Evolutionary conservation across 495 filamentous ascomycete genomes (phyloP).

Genomic region (Cercophora sp.): DNA sequence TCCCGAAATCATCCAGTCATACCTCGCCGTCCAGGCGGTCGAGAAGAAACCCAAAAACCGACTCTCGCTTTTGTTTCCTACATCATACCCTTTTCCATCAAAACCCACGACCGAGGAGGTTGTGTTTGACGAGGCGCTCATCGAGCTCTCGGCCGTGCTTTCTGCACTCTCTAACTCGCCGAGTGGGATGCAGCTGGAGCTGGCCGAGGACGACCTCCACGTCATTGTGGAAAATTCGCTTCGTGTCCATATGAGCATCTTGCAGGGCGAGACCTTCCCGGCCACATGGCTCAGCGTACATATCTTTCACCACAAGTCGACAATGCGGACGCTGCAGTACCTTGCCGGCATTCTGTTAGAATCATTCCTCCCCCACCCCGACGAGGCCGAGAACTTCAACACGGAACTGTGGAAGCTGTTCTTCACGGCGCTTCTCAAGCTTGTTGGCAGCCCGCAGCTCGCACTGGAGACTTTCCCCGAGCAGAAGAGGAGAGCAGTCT

Average conservation of each 20-base stretch:
- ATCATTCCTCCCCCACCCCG: slow-evolving; percentile 76
- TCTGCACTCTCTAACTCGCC: slow-evolving; percentile 73
- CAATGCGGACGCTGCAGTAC: slow-evolving; percentile 83
- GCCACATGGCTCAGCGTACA: slow-evolving; percentile 86
- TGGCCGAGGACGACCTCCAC: slow-evolving; percentile 72
- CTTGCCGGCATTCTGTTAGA: slow-evolving; percentile 72
- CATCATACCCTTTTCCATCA: slow-evolving; percentile 81
- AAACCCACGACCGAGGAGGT: slow-evolving; percentile 58
- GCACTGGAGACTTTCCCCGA: slow-evolving; percentile 96
- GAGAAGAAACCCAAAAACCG: slow-evolving; percentile 61
- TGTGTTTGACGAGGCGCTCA: slow-evolving; percentile 80
- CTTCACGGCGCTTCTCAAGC: slow-evolving; percentile 81
- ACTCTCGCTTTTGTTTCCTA: slow-evolving; percentile 84
- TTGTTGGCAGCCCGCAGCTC: slow-evolving; percentile 81
- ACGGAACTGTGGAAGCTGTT: slow-evolving; percentile 92
- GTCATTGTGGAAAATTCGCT: slow-evolving; percentile 69
- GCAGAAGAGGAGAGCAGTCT: slow-evolving; percentile 91
- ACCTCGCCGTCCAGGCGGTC: slow-evolving; percentile 65
- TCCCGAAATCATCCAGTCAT: slow-evolving; percentile 86
- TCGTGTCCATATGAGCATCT: slow-evolving; percentile 81
- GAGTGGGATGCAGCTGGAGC: slow-evolving; percentile 60
- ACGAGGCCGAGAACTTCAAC: slow-evolving; percentile 89
- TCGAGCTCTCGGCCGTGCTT: slow-evolving; percentile 84
- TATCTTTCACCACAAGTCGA: slow-evolving; percentile 90
- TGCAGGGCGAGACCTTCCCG: slow-evolving; percentile 88